Conservation (phyloP, 495 filamentous ascomycete species). For the Penicillium atrosanguineum region DNA sequence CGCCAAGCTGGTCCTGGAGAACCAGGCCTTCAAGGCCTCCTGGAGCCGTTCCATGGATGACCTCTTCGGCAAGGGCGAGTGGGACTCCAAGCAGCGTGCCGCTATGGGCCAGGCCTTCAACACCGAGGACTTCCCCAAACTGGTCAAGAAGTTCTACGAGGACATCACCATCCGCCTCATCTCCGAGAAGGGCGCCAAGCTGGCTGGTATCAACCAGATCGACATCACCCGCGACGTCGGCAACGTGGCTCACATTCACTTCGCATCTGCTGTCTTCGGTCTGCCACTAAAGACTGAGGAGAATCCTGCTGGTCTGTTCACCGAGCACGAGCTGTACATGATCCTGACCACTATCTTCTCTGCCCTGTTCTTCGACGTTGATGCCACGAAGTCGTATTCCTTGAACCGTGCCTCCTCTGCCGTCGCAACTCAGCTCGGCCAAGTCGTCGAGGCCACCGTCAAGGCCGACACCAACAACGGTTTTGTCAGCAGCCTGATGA, state of each 20-base stretch:
- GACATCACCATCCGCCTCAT: conserved; percentile 64
- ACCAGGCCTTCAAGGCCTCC: conserved; percentile 61
- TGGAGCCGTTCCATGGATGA: conserved; percentile 58
- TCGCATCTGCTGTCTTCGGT: conserved; percentile 68
- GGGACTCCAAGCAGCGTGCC: conserved; percentile 47
- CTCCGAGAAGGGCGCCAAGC: conserved; percentile 58
- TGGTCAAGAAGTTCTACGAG: conserved; percentile 56
- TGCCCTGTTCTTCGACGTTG: conserved; percentile 55
- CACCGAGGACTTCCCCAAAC: conserved; percentile 47
- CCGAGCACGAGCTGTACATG: conserved; percentile 75
- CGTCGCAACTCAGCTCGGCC: conserved; percentile 60
- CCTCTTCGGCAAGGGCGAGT: conserved; percentile 52
- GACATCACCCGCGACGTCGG: conserved; percentile 76
- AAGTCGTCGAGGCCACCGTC: conserved; percentile 60
- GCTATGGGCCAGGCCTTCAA: conserved; percentile 43
- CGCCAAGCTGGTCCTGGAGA: conserved; percentile 61
- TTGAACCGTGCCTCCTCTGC: conserved; percentile 61
- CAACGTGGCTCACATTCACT: conserved; percentile 69
- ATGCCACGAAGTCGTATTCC: conserved; percentile 50
- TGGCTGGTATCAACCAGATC: conserved; percentile 60
- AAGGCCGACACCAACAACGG: conserved; percentile 59
- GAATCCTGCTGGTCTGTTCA: conserved; percentile 68
- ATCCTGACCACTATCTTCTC: conserved; percentile 66
- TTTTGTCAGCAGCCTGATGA: conserved; percentile 55
- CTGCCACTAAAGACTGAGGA: conserved; percentile 71